Percentiles rank a stretch among this genome's conserved stretches.
phyloP scores from a whole-genome alignment of 2,329 filamentous ascomycete species.

The Hymenotorrendiella dingleyae region DNA sequence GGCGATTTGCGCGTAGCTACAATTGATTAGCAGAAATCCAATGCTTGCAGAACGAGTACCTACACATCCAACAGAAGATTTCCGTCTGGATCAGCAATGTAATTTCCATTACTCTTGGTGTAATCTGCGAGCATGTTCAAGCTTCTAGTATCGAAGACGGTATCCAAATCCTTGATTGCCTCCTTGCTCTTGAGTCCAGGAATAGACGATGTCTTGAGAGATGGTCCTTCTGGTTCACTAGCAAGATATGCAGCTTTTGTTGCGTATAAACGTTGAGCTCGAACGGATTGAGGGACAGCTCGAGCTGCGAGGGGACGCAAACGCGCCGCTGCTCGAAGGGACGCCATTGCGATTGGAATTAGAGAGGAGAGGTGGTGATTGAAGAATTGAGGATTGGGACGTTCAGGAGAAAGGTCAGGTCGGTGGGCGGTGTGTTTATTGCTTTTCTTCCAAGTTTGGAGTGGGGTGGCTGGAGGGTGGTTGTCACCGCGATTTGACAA shows the following conservation, averaged over 20 bases:
- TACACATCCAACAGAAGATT: slow-evolving; percentile 45
- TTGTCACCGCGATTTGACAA: too few relatives aligned
- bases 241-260: slow-evolving; percentile 19
- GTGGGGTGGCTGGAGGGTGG: neutral
- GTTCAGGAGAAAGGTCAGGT: neutral
- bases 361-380: neutral
- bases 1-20: slow-evolving; percentile 73
- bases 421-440: neutral
- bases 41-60: slow-evolving; percentile 15
- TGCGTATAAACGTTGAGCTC: slow-evolving; percentile 17
- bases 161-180: slow-evolving; percentile 38
- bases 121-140: slow-evolving; percentile 49
- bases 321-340: slow-evolving; percentile 27
- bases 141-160: slow-evolving; percentile 46
- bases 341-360: slow-evolving; percentile 29
- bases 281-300: slow-evolving; percentile 7
- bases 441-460: neutral
- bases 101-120: slow-evolving; percentile 46
- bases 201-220: slow-evolving; percentile 33
- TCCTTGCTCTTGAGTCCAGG: slow-evolving; percentile 34
- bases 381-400: neutral
- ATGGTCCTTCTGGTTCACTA: slow-evolving; percentile 28
- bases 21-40: slow-evolving; percentile 10
- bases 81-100: slow-evolving; percentile 45
- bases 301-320: slow-evolving; percentile 23